These are phyloP conservation scores for Xylaria sp. DNA, from an alignment of 2,329 filamentous ascomycete genomes.

Conservation along the genomic window DNA sequence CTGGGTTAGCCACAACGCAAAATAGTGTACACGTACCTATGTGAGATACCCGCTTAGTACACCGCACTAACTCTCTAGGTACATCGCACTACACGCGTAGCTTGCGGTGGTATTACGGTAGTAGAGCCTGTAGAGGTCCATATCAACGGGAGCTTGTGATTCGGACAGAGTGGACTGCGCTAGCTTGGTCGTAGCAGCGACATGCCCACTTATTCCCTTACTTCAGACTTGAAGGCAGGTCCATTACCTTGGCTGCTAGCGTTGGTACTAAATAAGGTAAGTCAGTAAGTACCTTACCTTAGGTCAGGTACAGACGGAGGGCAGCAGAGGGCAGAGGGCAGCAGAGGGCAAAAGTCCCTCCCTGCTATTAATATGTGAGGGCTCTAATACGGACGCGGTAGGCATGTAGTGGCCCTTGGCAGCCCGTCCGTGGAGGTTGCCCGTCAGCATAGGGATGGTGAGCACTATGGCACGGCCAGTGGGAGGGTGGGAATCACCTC, in stretches of 20 bases:
- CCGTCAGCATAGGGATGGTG: too few species aligned
- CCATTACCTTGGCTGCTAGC: not conserved
- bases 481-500: not conserved
- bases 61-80: not conserved
- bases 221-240: not conserved
- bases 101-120: not conserved
- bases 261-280: not conserved
- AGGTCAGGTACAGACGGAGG: not conserved
- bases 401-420: too few species aligned
- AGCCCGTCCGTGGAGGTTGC: too few species aligned
- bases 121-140: not conserved
- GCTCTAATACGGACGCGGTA: too few species aligned
- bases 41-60: not conserved
- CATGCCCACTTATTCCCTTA: not conserved
- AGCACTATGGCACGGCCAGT: not conserved
- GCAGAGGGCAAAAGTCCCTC: too few species aligned
- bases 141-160: not conserved
- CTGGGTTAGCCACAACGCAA: not conserved
- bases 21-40: not conserved
- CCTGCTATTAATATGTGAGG: too few species aligned
- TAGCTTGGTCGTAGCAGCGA: not conserved
- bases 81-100: not conserved
- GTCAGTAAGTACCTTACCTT: not conserved
- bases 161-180: not conserved
- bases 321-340: too few species aligned